Evolutionary conservation across 495 filamentous ascomycete genomes (phyloP), one percentile per base, ranked within the genome.

Genomic region (Aspergillus cavernicola): DNA sequence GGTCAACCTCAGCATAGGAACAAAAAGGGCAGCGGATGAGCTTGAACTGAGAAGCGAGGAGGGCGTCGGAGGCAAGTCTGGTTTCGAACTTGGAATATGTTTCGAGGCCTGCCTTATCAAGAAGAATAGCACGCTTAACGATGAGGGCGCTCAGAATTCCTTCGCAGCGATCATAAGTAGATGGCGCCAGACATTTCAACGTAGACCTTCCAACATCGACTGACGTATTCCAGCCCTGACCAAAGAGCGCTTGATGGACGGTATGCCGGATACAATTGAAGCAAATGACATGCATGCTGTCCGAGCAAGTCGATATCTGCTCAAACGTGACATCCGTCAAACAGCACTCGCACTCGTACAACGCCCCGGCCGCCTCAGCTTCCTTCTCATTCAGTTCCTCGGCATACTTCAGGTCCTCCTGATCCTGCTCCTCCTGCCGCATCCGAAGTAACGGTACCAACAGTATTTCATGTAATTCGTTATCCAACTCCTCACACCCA

Each of bases 271-370:
- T 84, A 62, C 93, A 98, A 19, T 76, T 75, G 65, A 89, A 89
- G 73, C 93, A 98, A 53, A 96, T 80, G 63, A 91, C 79, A 73
- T 98, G 93, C 18, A 81, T 82, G 24, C 80, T 76, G 19, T 72
- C 66, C 58, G 73, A 81, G 63, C 93, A 98, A 1, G 85, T 80
- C 7, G 88, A 81, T 18, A 95, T 79, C 66, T 90, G 84, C 64
- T 97, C 89, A 57, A 95, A 95, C 0, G 87, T 73, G 32, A 78
- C 81, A 28, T 90, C 81, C 24, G 79, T 79, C 58, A 87, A 93
- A 70, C 93, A 98, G 71, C 92, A 97, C 60, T 86, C 85, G 66
- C 93, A 98, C 63, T 97, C 93, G 58, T 90, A 86, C 15, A 92
- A 64, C 20, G 83, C 84, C 24, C 85, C 78, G 6, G 75, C 79